phyloP scores from a whole-genome alignment of 2,329 filamentous ascomycete species.

The Paraconiothyrium sp. region DNA sequence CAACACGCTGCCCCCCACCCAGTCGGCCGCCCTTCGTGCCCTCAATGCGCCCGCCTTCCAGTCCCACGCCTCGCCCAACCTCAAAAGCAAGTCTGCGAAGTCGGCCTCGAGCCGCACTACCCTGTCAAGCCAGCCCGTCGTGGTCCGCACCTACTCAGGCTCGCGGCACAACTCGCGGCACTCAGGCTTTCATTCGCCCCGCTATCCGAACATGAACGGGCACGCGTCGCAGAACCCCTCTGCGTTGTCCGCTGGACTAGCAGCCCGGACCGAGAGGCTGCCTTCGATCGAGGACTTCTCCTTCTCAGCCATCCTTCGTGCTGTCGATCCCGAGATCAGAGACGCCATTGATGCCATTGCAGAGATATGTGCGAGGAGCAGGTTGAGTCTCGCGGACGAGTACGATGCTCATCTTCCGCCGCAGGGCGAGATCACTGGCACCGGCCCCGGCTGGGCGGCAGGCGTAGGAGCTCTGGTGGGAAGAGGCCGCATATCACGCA shows the following conservation, averaged over 20 bases:
- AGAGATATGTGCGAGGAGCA: constrained; percentile 69
- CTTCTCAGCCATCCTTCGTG: constrained; percentile 64
- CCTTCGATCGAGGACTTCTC: constrained; percentile 64
- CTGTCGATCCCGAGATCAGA: constrained; percentile 67
- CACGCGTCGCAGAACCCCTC: constrained; percentile 33
- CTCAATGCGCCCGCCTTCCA: constrained; percentile 51
- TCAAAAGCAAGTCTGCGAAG: constrained; percentile 47
- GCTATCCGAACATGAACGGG: constrained; percentile 44
- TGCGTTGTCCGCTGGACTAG: constrained; percentile 42
- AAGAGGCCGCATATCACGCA: constrained; percentile 41
- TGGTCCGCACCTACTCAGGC: constrained; percentile 54
- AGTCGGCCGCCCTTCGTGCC: constrained; percentile 50
- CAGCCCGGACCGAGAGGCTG: constrained; percentile 38
- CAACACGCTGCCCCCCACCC: constrained; percentile 48
- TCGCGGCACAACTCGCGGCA: constrained; percentile 45
- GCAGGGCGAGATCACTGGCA: constrained; percentile 63
- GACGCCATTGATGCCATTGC: constrained; percentile 69
- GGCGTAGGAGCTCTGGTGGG: constrained; percentile 42
- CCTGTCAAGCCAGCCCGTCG: constrained; percentile 54
- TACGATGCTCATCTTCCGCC: constrained; percentile 70
- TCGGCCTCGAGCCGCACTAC: constrained; percentile 51
- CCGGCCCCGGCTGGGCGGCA: constrained; percentile 38
- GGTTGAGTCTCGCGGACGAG: constrained; percentile 69
- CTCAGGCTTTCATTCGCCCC: constrained; percentile 42
- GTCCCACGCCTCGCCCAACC: constrained; percentile 34